Evolutionary conservation across 2,329 filamentous ascomycete genomes (phyloP).

Genomic region (Scytalidium lignicola): DNA sequence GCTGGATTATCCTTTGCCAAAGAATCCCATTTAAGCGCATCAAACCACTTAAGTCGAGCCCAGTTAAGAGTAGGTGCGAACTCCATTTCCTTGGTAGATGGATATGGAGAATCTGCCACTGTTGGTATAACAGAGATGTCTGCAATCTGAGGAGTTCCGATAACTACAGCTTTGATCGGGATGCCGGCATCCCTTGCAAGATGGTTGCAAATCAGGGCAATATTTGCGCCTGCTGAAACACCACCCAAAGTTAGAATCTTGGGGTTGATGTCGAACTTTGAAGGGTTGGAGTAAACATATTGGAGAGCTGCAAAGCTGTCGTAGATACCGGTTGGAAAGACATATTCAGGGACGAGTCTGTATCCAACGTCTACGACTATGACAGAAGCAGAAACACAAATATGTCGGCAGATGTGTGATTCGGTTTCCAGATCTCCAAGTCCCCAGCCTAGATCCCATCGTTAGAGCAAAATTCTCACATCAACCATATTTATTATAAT

Average conservation of each 20-base stretch:
- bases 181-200: conserved; percentile 35
- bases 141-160: conserved; percentile 51
- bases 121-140: conserved; percentile 35
- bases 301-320: conserved; percentile 38
- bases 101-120: conserved; percentile 33
- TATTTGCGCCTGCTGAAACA: conserved; percentile 39
- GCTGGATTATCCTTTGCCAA: conserved; percentile 14
- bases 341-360: conserved; percentile 43
- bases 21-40: conserved; percentile 28
- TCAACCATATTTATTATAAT: too few relatives aligned
- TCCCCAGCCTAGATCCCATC: conserved; percentile 31
- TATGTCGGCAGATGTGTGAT: conserved; percentile 42
- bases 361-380: conserved; percentile 48
- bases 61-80: conserved; percentile 39
- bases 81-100: conserved; percentile 37
- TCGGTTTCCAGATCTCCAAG: conserved; percentile 46
- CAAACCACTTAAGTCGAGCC: conserved; percentile 37
- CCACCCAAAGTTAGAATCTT: conserved; percentile 38
- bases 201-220: conserved; percentile 34
- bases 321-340: conserved; percentile 42
- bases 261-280: conserved; percentile 34
- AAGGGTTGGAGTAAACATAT: conserved; percentile 30
- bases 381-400: conserved; percentile 38
- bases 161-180: conserved; percentile 32
- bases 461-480: too few relatives aligned